Conservation (phyloP, 2,329 filamentous ascomycete species). For the Paecilomyces formosus region DNA sequence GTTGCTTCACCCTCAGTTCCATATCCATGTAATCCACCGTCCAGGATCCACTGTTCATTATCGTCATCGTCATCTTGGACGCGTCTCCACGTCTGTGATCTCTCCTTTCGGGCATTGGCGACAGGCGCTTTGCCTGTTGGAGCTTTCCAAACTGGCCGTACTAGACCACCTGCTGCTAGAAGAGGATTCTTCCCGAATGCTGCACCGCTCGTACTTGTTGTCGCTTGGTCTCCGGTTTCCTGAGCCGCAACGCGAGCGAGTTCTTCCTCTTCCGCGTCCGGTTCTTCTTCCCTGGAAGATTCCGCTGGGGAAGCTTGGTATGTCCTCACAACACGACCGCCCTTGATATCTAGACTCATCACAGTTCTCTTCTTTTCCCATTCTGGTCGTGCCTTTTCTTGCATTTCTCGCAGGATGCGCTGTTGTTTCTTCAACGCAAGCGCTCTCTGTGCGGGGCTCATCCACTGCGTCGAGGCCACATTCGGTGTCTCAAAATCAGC, state of each 20-base stretch:
- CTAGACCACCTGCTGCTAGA: conserved; percentile 34
- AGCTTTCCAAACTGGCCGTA: conserved; percentile 39
- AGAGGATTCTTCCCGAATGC: conserved; percentile 39
- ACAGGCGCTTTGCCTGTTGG: conserved; percentile 17
- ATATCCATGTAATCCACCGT: conserved; percentile 35
- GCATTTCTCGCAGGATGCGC: conserved; percentile 72
- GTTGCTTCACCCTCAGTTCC: background rate
- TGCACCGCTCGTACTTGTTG: conserved; percentile 15
- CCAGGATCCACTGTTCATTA: conserved; percentile 42
- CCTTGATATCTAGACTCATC: conserved; percentile 74
- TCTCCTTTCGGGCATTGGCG: conserved; percentile 17
- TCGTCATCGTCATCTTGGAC: conserved; percentile 42
- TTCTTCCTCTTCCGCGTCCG: conserved; percentile 11
- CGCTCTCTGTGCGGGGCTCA: conserved; percentile 73
- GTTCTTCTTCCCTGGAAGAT: conserved; percentile 11
- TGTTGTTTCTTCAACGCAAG: conserved; percentile 79
- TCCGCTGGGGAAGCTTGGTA: conserved; percentile 27
- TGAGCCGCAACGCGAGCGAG: conserved; percentile 5
- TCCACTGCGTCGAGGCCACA: conserved; percentile 67
- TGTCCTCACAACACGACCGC: conserved; percentile 63
- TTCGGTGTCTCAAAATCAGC: conserved; percentile 61
- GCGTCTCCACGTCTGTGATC: conserved; percentile 37
- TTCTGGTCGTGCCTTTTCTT: conserved; percentile 76
- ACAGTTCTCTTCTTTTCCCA: conserved; percentile 84
- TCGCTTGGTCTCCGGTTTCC: conserved; percentile 9